phyloP scores from a whole-genome alignment of 176 grass and related monocot genomes.

The Oryza meridionalis region DNA sequence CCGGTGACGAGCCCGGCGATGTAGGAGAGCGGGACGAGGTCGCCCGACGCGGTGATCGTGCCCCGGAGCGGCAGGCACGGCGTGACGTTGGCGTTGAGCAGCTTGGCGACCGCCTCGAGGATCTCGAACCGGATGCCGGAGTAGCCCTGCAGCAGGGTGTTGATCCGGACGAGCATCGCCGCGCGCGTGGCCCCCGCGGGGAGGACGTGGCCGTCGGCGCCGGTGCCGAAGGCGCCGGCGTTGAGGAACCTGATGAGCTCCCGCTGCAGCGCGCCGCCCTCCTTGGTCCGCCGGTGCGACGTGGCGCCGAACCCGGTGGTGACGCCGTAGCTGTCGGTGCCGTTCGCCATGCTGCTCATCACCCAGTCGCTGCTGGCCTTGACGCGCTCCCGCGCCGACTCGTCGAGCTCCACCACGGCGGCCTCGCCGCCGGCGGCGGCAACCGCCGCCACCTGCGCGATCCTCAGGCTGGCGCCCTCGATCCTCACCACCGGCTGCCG shows the following conservation, averaged over 20 bases:
- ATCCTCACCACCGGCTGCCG: not conserved
- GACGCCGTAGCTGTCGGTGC: conserved; percentile 96
- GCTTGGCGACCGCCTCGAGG: conserved; percentile 54
- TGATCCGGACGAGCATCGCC: conserved; percentile 66
- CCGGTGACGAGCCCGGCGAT: conserved; percentile 58
- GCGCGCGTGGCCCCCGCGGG: conserved; percentile 48
- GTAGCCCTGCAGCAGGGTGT: conserved; percentile 62
- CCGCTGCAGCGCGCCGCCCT: conserved; percentile 75
- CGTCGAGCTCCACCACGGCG: conserved; percentile 72
- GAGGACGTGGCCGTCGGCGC: conserved; percentile 45
- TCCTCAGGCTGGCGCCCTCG: not conserved
- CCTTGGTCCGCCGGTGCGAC: conserved; percentile 85
- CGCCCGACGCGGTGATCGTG: conserved; percentile 62
- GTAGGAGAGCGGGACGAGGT: conserved; percentile 62
- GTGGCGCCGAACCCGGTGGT: conserved; percentile 96
- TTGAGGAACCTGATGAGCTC: conserved; percentile 93
- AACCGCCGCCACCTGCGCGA: not conserved
- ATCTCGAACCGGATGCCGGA: conserved; percentile 67
- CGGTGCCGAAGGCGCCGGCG: conserved; percentile 58
- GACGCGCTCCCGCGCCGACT: conserved; percentile 65
- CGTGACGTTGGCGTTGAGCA: conserved; percentile 56
- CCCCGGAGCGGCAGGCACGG: conserved; percentile 58
- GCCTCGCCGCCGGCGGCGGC: not conserved
- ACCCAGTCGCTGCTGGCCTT: conserved; percentile 91
- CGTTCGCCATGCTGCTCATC: conserved; percentile 75